These are phyloP conservation scores for Daldinia vernicosa DNA, from an alignment of 495 filamentous ascomycete genomes.

Conservation along the genomic window DNA sequence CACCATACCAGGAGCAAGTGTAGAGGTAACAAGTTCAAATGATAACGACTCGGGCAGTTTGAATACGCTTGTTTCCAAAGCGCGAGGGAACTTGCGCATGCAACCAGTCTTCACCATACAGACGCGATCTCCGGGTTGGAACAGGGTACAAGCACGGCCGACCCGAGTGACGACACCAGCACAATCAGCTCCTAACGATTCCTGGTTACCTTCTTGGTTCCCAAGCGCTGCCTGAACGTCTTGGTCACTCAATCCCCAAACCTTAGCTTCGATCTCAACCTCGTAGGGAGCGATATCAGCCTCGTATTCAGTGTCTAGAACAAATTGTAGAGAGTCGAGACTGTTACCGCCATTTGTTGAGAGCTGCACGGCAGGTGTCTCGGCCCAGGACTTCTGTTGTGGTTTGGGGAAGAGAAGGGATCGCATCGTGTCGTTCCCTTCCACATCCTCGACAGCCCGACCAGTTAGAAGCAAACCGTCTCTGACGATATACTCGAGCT, in stretches of 20 bases:
- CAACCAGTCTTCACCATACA: constrained; percentile 1
- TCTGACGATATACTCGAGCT: constrained; percentile 14
- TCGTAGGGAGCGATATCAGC: not conserved
- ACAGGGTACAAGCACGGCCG: not conserved
- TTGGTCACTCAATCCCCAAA: constrained; percentile 5
- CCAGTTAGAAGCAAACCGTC: constrained; percentile 7
- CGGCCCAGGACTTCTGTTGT: constrained; percentile 2
- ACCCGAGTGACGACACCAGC: constrained; percentile 11
- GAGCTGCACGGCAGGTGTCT: constrained; percentile 1
- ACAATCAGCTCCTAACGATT: constrained; percentile 2
- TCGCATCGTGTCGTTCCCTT: constrained; percentile 8
- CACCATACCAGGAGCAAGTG: constrained; percentile 5
- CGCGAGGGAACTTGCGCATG: constrained; percentile 12
- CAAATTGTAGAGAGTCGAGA: constrained; percentile 14
- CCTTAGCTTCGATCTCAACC: constrained; percentile 11
- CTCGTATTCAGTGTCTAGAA: not conserved
- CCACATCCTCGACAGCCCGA: constrained; percentile 7
- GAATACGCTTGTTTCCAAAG: constrained; percentile 9
- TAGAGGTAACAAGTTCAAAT: constrained; percentile 6
- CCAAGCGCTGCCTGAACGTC: not conserved
- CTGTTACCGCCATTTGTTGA: not conserved
- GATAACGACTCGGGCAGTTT: constrained; percentile 13
- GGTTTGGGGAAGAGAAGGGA: constrained; percentile 9
- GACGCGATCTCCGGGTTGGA: constrained; percentile 8
- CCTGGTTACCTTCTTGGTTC: not conserved